These are phyloP conservation scores for Tetradesmus lagerheimii DNA, from an alignment of 139 green algal genomes.

Conservation along the genomic window DNA sequence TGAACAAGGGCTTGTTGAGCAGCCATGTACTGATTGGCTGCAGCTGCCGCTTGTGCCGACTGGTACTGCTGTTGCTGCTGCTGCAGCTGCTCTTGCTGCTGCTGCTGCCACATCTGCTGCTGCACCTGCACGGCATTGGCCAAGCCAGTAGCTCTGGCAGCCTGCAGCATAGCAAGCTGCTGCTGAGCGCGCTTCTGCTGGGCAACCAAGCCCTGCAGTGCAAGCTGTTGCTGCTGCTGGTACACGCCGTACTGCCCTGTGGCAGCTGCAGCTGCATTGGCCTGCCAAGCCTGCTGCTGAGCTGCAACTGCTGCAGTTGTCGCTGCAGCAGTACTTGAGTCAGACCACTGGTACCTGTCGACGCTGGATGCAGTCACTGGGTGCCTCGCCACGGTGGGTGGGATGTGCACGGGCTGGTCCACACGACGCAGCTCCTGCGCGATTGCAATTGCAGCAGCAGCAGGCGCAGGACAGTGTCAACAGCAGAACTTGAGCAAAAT, in stretches of 20 bases:
- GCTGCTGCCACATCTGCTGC: constrained; percentile 6
- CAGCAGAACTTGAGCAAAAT: too few relatives aligned
- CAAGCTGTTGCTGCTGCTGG: constrained; percentile 4
- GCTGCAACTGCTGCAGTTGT: constrained; percentile 7
- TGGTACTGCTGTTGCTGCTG: background rate
- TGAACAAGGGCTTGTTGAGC: background rate
- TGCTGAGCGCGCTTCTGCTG: background rate
- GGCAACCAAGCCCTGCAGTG: background rate
- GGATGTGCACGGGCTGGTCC: background rate
- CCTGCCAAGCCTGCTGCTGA: background rate
- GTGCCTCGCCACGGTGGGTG: background rate
- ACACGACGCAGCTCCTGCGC: constrained; percentile 23
- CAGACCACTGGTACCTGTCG: background rate
- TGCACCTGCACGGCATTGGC: background rate
- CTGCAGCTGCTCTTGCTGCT: background rate
- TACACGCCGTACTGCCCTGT: background rate
- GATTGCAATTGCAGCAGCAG: background rate
- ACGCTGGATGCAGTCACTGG: background rate
- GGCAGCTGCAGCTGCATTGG: background rate
- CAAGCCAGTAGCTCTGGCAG: background rate
- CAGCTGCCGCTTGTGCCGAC: background rate
- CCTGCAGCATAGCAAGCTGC: background rate
- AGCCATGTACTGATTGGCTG: background rate
- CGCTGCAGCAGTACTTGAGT: background rate
- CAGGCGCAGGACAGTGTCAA: background rate